Base-by-base conservation (phyloP, 208 protist genomes). In the Jaenimonas drosophilae region DNA sequence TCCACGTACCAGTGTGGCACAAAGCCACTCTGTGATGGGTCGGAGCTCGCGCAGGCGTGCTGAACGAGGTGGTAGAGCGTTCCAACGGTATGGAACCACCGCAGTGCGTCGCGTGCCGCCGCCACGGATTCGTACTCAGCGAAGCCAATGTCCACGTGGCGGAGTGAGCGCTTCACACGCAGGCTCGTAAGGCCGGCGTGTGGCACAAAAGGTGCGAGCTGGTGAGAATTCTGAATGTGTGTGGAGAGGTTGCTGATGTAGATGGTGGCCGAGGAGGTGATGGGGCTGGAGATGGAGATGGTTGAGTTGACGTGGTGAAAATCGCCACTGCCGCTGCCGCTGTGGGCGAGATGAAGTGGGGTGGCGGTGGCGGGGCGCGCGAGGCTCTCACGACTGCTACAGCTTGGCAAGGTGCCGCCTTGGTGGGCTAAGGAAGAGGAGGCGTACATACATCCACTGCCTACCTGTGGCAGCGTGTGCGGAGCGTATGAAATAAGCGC, bases 201-300 rank as follows among this genome's bases (percentile, higher is more conserved):
- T 5, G 77, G 77, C 7, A 87, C 72, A 50, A 58, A 73, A 0
- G 65, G 65, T 17, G 41, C 21, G 26, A 87, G 55, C 19, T 64
- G 60, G 0, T 46, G 29, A 27, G 61, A 51, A 42, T 75, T 81
- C 23, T 62, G 49, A 7, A 87, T 56, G 11, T 23, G 43, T 7
- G 50, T 16, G 6, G 77, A 69, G 19, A 87, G 32, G 25, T 60
- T 59, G 38, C 49, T 54, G 23, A 87, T 67, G 53, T 73, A 87
- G n/a, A 87, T 58, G 19, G 64, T 78, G 14, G 46, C 42, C 25
- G 27, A 43, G 36, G 25, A 43, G 23, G 31, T 3, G 6, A 34
- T 16, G 24, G 36, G n/a, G 51, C 17, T 20, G 32, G 9, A 19
- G n/a, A n/a, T n/a, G n/a, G n/a, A n/a, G n/a, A n/a, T n/a, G n/a